These are phyloP conservation scores for Climacium dendroides DNA, from an alignment of 225 moss, liverwort and hornwort genomes.

Conservation along the genomic window DNA sequence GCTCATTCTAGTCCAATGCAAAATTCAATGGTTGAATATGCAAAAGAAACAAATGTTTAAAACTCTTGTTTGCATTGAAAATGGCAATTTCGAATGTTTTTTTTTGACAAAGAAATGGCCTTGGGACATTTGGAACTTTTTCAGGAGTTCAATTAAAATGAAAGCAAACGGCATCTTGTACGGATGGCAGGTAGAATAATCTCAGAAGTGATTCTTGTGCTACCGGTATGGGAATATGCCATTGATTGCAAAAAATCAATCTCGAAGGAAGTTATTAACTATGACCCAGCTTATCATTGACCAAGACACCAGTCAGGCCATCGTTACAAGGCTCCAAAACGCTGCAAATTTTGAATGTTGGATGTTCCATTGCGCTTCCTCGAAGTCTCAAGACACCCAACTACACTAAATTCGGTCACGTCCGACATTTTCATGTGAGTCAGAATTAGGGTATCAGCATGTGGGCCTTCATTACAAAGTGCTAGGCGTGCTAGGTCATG, in stretches of 20 bases:
- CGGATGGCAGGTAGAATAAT: too few species aligned
- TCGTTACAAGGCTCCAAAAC: background rate
- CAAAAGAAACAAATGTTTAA: background rate
- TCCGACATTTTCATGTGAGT: background rate
- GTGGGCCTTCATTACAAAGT: background rate
- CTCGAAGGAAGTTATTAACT: background rate
- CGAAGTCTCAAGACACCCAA: background rate
- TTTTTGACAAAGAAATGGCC: accelerated
- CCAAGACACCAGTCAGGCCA: background rate
- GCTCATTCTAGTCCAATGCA: background rate
- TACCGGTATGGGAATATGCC: background rate
- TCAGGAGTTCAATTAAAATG: background rate
- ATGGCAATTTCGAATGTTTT: background rate
- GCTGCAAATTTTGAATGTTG: background rate
- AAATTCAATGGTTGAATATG: accelerated
- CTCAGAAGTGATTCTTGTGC: background rate
- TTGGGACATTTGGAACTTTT: too few species aligned
- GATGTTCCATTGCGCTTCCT: background rate
- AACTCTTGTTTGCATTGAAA: too few species aligned
- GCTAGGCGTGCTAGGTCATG: background rate
- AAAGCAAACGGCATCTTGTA: background rate
- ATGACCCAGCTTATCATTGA: background rate
- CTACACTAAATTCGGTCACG: background rate
- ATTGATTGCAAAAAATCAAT: too few species aligned
- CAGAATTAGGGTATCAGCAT: background rate